A percentile compares a stretch with the other conserved stretches of the same genome.
These are phyloP conservation scores for Cystobasidium pallidum DNA, from an alignment of 1,284 basidiomycete species.

Conservation along the genomic window DNA sequence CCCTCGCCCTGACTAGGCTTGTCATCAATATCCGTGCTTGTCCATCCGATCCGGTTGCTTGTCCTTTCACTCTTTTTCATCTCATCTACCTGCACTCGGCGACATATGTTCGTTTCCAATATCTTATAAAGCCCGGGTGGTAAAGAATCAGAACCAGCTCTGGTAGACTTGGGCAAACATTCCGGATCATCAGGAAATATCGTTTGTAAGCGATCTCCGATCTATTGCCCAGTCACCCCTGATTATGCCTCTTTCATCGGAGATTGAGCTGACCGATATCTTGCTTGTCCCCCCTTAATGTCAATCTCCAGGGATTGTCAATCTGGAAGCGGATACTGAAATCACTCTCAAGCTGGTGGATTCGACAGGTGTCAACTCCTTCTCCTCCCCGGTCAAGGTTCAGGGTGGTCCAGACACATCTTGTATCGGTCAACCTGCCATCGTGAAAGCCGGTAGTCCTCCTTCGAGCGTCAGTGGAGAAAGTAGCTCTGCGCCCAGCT, in stretches of 20 bases:
- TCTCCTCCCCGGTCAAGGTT: constrained; percentile 17
- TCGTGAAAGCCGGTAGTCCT: not conserved
- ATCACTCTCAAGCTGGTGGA: constrained; percentile 55
- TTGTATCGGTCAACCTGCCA: constrained; percentile 7
- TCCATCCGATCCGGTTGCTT: not conserved
- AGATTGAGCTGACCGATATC: no score
- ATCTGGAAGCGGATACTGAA: constrained; percentile 53
- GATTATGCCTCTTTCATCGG: not conserved
- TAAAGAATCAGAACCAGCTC: not conserved
- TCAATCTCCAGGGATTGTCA: constrained; percentile 49
- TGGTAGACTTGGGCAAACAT: constrained; percentile 23
- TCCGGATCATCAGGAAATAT: constrained; percentile 12
- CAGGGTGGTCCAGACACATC: constrained; percentile 21
- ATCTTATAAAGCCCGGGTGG: not conserved
- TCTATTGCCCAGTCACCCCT: not conserved
- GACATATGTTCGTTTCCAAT: no score
- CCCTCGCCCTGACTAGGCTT: no score
- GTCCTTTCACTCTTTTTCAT: not conserved
- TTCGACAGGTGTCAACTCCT: constrained; percentile 7
- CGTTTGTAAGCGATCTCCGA: constrained; percentile 6
- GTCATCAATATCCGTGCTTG: not conserved
- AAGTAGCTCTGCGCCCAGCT: not conserved
- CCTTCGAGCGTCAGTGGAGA: not conserved
- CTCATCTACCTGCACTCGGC: no score
- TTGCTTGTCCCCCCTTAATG: no score